These are phyloP conservation scores for Aspergillus cavernicola DNA, from an alignment of 495 filamentous ascomycete species.

Conservation along the genomic window DNA sequence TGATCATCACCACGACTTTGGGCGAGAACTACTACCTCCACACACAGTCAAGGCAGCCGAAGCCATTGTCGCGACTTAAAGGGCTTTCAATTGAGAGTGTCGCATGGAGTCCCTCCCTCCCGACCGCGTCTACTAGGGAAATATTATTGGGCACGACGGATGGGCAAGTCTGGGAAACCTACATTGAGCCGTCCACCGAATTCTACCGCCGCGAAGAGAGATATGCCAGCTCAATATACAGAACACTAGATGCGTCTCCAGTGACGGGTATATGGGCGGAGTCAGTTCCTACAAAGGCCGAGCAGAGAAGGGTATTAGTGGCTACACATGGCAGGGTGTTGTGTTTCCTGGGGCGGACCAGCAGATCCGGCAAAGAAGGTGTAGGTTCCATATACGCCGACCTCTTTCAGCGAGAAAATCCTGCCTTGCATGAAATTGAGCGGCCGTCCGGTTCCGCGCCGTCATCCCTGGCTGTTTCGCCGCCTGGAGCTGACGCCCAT, in stretches of 20 bases:
- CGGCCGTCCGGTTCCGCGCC: constrained; percentile 51
- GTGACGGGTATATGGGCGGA: constrained; percentile 84
- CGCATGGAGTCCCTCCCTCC: constrained; percentile 96
- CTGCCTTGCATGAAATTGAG: constrained; percentile 64
- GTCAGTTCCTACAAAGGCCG: constrained; percentile 57
- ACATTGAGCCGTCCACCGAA: constrained; percentile 86
- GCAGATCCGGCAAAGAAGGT: constrained; percentile 70
- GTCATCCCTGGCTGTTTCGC: constrained; percentile 69
- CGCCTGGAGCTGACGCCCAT: constrained; percentile 56
- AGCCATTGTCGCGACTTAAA: constrained; percentile 75
- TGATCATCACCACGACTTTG: constrained; percentile 84
- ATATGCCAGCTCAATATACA: constrained; percentile 78
- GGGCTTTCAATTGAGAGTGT: constrained; percentile 83
- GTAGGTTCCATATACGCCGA: constrained; percentile 77
- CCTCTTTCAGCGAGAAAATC: constrained; percentile 83
- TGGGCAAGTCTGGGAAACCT: constrained; percentile 93
- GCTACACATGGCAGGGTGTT: constrained; percentile 70
- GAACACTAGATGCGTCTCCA: constrained; percentile 66
- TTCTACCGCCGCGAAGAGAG: constrained; percentile 94
- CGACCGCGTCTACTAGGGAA: constrained; percentile 89
- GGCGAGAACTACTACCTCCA: constrained; percentile 98
- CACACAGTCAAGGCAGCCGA: constrained; percentile 84
- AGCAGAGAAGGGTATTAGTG: constrained; percentile 71
- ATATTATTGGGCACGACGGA: constrained; percentile 91
- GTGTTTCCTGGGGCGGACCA: constrained; percentile 74